These are phyloP conservation scores for Fusarium tricinctum DNA, from an alignment of 2,329 filamentous ascomycete species.

Conservation along the genomic window DNA sequence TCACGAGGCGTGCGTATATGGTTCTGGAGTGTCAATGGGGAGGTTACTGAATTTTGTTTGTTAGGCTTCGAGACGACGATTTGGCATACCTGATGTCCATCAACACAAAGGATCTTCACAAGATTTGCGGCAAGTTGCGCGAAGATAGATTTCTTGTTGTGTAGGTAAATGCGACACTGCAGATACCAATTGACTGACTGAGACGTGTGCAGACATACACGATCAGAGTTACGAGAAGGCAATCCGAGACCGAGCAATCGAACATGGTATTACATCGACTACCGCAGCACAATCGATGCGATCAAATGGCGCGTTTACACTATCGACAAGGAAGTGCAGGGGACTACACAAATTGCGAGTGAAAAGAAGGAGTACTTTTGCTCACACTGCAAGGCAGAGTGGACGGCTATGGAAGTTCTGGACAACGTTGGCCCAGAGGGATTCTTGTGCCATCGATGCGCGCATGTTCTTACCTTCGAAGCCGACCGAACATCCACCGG, in stretches of 20 bases:
- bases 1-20: slow-evolving; percentile 76
- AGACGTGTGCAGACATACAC: slow-evolving; percentile 64
- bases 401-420: slow-evolving; percentile 90
- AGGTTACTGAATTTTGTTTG: slow-evolving; percentile 69
- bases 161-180: slow-evolving; percentile 62
- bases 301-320: slow-evolving; percentile 95
- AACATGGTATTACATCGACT: slow-evolving; percentile 98
- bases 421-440: slow-evolving; percentile 78
- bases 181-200: slow-evolving; percentile 59
- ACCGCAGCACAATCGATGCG: slow-evolving; percentile 92
- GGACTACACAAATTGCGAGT: slow-evolving; percentile 80
- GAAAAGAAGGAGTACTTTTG: slow-evolving; percentile 96
- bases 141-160: slow-evolving; percentile 89
- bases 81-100: slow-evolving; percentile 88
- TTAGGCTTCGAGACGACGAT: slow-evolving; percentile 88
- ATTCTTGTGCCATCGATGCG: slow-evolving; percentile 88
- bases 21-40: slow-evolving; percentile 5
- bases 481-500: slow-evolving; percentile 77
- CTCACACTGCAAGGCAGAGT: slow-evolving; percentile 83
- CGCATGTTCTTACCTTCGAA: slow-evolving; percentile 72
- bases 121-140: slow-evolving; percentile 85
- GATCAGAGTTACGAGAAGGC: slow-evolving; percentile 83
- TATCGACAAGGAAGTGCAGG: slow-evolving; percentile 89
- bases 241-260: slow-evolving; percentile 85
- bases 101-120: slow-evolving; percentile 92